A percentile compares a stretch with the other conserved stretches of the same genome.
Conservation (phyloP, 139 green algal species). For the Tetradesmus obliquus region DNA sequence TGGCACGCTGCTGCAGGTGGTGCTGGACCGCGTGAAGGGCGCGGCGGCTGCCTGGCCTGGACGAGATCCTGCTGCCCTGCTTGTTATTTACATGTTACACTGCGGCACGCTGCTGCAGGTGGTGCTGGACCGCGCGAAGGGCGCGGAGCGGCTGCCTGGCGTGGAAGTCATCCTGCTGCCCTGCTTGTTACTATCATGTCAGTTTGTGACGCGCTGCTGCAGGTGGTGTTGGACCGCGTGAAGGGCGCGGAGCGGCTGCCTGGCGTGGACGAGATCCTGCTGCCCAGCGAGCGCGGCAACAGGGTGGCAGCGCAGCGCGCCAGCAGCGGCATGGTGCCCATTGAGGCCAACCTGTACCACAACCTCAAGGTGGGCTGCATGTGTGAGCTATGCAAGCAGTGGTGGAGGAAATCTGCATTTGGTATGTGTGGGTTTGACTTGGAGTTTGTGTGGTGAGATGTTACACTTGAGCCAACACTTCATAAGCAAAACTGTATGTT, state of each 20-base stretch:
- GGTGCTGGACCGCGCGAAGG: conserved; percentile 70
- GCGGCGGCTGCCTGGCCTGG: conserved; percentile 46
- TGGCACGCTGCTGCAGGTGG: neutral
- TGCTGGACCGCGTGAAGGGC: neutral
- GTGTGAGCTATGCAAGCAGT: conserved; percentile 38
- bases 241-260: conserved; percentile 66
- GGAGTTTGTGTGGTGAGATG: neutral
- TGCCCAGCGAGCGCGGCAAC: conserved; percentile 80
- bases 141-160: conserved; percentile 58
- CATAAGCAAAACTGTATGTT: no score
- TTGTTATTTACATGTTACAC: neutral
- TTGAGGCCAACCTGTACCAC: conserved; percentile 71
- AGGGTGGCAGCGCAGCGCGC: conserved; percentile 51
- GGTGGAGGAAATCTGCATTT: neutral
- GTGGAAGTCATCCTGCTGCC: conserved; percentile 79
- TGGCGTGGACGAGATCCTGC: conserved; percentile 73
- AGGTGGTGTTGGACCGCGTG: conserved; percentile 66
- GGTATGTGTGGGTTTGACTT: neutral
- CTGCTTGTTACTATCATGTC: conserved; percentile 23
- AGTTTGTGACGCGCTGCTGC: neutral
- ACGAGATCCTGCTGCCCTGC: neutral
- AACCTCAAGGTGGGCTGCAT: conserved; percentile 25
- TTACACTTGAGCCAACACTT: no score
- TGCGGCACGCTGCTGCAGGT: conserved; percentile 15
- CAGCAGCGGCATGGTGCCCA: conserved; percentile 56